phyloP scores from a whole-genome alignment of 2,329 filamentous ascomycete species.

The Raffaelea arxii region DNA sequence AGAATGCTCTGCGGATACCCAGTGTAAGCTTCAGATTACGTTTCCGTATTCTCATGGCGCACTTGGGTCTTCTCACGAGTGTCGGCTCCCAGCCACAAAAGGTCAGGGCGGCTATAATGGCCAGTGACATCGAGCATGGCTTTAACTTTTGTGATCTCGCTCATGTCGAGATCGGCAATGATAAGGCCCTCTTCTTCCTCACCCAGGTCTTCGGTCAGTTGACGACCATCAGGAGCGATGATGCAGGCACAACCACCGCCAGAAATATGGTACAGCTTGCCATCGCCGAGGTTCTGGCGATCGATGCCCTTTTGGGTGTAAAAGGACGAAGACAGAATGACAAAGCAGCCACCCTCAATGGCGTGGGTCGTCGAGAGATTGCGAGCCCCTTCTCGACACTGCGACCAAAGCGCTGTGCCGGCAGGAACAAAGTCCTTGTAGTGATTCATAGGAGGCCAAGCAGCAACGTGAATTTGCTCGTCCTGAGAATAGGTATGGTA shows the following conservation, averaged over 20 bases:
- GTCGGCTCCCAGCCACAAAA: not conserved
- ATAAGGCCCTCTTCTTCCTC: too few relatives aligned
- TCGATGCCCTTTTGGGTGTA: not conserved
- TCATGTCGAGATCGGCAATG: not conserved
- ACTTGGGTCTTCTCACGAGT: not conserved
- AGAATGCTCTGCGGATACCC: too few relatives aligned
- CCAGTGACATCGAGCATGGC: not conserved
- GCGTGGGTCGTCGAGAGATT: not conserved
- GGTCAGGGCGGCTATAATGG: not conserved
- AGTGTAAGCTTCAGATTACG: too few relatives aligned
- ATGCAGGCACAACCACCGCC: too few relatives aligned
- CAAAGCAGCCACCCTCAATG: not conserved
- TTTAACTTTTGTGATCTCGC: not conserved
- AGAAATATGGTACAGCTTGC: too few relatives aligned
- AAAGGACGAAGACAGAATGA: not conserved
- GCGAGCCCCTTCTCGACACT: too few relatives aligned
- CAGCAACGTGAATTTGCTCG: slow-evolving; percentile 36
- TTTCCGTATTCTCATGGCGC: not conserved
- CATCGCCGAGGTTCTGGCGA: too few relatives aligned
- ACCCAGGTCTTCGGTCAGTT: too few relatives aligned
- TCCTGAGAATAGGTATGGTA: slow-evolving; percentile 33
- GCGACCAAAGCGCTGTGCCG: too few relatives aligned
- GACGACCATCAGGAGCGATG: too few relatives aligned
- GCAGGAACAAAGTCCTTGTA: too few relatives aligned
- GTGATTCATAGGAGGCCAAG: too few relatives aligned